These are phyloP conservation scores for Hydnomerulius pinastri DNA, from an alignment of 768 basidiomycete genomes.

Conservation along the genomic window DNA sequence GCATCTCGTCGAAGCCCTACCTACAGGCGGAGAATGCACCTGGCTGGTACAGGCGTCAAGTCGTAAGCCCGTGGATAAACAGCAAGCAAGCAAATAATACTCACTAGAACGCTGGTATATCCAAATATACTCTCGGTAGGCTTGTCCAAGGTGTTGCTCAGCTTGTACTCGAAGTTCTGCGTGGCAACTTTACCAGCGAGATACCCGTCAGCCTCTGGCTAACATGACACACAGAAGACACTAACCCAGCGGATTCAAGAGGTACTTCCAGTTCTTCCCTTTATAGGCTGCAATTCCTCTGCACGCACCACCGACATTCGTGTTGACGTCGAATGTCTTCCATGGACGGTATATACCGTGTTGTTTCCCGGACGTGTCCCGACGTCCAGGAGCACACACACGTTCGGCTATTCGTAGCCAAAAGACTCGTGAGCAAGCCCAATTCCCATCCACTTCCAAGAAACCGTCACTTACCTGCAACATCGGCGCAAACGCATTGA, in stretches of 20 bases:
- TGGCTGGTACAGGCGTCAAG: conserved; percentile 47
- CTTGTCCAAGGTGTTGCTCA: conserved; percentile 88
- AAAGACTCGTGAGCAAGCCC: not conserved
- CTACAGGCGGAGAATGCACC: conserved; percentile 93
- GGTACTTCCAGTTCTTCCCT: conserved; percentile 79
- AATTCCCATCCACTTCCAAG: not conserved
- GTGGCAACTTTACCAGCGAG: conserved; percentile 72
- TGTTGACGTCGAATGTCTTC: conserved; percentile 93
- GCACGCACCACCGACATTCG: conserved; percentile 93
- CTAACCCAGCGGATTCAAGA: conserved; percentile 83
- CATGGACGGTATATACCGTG: conserved; percentile 91
- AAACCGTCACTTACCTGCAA: conserved; percentile 59
- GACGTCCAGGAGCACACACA: conserved; percentile 91
- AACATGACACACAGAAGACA: conserved; percentile 2
- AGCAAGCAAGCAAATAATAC: conserved; percentile 13
- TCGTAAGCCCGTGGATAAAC: not conserved
- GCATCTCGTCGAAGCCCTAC: too few species aligned
- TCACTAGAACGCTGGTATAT: conserved; percentile 91
- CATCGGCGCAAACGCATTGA: conserved; percentile 87
- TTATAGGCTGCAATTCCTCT: conserved; percentile 96
- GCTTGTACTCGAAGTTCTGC: conserved; percentile 96
- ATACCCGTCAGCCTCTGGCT: not conserved
- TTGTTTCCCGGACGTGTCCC: conserved; percentile 89
- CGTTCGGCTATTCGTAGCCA: conserved; percentile 87
- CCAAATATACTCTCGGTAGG: conserved; percentile 88